Conservation (phyloP, 768 basidiomycete genomes). For the Kondoa subrosea region DNA sequence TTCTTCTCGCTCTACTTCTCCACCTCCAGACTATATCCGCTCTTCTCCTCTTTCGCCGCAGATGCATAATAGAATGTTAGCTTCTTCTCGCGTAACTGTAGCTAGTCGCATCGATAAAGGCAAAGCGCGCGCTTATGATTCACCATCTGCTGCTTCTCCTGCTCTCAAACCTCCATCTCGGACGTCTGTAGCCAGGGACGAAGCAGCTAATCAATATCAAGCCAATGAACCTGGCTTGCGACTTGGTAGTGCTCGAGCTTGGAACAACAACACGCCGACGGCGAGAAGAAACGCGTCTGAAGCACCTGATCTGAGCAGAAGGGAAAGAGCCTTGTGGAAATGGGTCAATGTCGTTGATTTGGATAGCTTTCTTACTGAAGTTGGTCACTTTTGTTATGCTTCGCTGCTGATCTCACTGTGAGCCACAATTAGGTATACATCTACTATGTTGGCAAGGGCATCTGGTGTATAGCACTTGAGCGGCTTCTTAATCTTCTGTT, state of each 20-base stretch:
- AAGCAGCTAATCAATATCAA: neutral
- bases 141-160: neutral
- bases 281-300: neutral
- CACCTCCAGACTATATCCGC: constrained; percentile 5
- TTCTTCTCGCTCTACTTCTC: neutral
- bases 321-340: constrained; percentile 83
- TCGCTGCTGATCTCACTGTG: neutral
- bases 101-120: neutral
- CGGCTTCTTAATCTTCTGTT: constrained; percentile 87
- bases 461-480: constrained; percentile 82
- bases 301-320: constrained; percentile 26
- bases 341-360: constrained; percentile 99
- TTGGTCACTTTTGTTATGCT: constrained; percentile 29
- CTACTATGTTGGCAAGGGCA: constrained; percentile 93
- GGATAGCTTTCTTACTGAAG: constrained; percentile 85
- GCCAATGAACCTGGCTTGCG: neutral
- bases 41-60: neutral
- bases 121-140: neutral
- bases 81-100: neutral
- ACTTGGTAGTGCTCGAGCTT: neutral
- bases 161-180: neutral
- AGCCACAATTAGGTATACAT: constrained; percentile 41
- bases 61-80: neutral
- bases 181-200: neutral
- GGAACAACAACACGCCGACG: neutral